Base-by-base conservation (phyloP, 2,329 filamentous ascomycete genomes). In the Phialophora verrucosa region DNA sequence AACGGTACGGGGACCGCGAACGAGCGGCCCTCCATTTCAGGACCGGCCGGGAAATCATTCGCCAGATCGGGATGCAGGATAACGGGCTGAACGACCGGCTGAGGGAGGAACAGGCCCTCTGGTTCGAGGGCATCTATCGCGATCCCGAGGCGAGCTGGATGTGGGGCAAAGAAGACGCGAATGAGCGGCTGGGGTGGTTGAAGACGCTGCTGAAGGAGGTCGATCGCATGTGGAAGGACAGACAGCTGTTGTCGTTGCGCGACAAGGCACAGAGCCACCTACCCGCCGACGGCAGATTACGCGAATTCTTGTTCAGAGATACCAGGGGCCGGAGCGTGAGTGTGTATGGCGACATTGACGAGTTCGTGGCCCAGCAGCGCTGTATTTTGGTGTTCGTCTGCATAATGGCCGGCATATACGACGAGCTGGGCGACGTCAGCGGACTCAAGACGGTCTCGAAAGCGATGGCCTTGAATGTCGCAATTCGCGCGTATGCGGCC, bases 101-200 rank as follows among this genome's bases (percentile, higher is more conserved):
- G 17, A 49, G 65, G 31, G 65, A 68, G 59, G 65, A 68, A 61
- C 65, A 68, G 49, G 65, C 65, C 2, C 55, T 68, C 12, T 68
- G 65, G 65, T 68, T 68, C 54, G 65, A 68, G 27, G 65, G 65
- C 4, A 63, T 68, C 62, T 68, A 68, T 59, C 47, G 31, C 27
- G 65, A 68, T 20, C 62, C 65, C 8, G 38, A 61, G 29, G 65
- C 65, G 17, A 62, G 56, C 12, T 68, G 64, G 53, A 59, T 68
- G 49, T 68, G 65, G 65, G 54, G 62, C 6, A 54, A 51, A 25
- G 65, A 68, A 32, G 65, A 68, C 47, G 62, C 62, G 6, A 65
- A 25, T 8, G 38, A 35, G 31, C 29, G 65, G 20, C 44, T 68
- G 20, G 32, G 29, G 1, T 68, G 65, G 65, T 54, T 68, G 29